These are phyloP conservation scores for Trichosanthes truncata DNA, from an alignment of 306 rosid genomes.

Conservation along the genomic window DNA sequence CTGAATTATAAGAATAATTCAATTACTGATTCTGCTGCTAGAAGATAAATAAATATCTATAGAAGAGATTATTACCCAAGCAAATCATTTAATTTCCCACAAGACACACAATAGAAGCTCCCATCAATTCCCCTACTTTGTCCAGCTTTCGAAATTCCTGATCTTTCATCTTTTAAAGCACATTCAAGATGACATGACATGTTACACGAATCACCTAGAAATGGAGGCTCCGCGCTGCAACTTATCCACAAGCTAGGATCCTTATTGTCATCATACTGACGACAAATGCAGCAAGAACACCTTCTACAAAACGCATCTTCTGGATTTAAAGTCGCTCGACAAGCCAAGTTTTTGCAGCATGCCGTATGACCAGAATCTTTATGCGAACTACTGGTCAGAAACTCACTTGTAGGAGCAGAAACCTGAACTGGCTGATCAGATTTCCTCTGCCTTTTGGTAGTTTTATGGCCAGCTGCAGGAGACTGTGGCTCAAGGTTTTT, in stretches of 20 bases:
- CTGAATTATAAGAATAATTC: not conserved
- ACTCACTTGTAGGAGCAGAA: conserved; percentile 33
- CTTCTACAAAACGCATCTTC: conserved; percentile 73
- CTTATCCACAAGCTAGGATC: conserved; percentile 95
- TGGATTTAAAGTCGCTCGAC: conserved; percentile 61
- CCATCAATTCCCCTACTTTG: conserved; percentile 53
- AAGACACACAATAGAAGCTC: conserved; percentile 67
- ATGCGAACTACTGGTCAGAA: conserved; percentile 29
- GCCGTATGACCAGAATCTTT: conserved; percentile 19
- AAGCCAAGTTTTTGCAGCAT: conserved; percentile 87
- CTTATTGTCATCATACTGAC: conserved; percentile 84
- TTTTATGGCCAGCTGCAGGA: conserved; percentile 48
- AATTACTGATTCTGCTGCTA: not conserved
- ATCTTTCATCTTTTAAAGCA: conserved; percentile 59
- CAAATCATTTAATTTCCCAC: conserved; percentile 81
- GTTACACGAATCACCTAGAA: conserved; percentile 73
- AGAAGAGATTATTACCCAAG: conserved; percentile 49
- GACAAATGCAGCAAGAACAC: conserved; percentile 90
- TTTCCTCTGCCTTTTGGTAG: conserved; percentile 83
- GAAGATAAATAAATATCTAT: not conserved
- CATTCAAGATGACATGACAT: conserved; percentile 99
- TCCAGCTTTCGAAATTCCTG: conserved; percentile 54
- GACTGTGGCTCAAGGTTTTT: conserved; percentile 44
- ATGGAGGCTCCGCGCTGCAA: conserved; percentile 83
- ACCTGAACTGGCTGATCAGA: conserved; percentile 64